Base-by-base conservation (phyloP, 2,329 filamentous ascomycete species). In the Xylariaceae sp. region DNA sequence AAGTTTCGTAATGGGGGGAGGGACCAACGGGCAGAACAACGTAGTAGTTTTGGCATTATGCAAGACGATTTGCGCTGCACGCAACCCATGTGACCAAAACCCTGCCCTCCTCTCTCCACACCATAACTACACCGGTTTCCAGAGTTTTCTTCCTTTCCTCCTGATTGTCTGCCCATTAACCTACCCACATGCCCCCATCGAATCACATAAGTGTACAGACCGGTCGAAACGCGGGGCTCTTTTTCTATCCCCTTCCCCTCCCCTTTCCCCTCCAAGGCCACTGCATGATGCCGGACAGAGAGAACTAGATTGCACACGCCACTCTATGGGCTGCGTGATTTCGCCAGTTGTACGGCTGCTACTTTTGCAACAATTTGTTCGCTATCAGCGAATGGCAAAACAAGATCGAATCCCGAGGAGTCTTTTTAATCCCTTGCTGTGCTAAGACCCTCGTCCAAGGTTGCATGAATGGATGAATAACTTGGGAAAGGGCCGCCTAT, bases 21-120 rank as follows among this genome's bases (percentile, higher is more conserved):
- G 32, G 45, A 39, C 4, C 43, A 29, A 11, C 42, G 29, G 26
- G n/a, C 27, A 42, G 4, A 43, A 7, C 19, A 7, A 43, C 6
- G 41, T 27, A 7, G 47, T 31, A 35, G 29, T 34, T 2, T 34
- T 40, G 26, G 39, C 37, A 19, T 19, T 19, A 42, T 29, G 31
- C 37, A 53, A 51, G 41, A 43, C 34, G 52, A 45, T 60, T 57
- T 53, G 26, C 44, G 45, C 54, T 57, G 53, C 53, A 56, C 46
- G 51, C 49, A 56, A 54, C 56, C 51, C 60, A 60, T 61, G 60
- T 61, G 60, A 60, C 58, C 58, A 50, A 31, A 53, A 19, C 19
- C 19, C 19, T 19, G 19, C 19, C 19, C 19, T 19, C 19, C 19
- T 19, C 19, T 49, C 52, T 51, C 52, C 55, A 56, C 55, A 58